Conservation (phyloP, 805 yeast species). For the Teunomyces barrocoloradensis region DNA sequence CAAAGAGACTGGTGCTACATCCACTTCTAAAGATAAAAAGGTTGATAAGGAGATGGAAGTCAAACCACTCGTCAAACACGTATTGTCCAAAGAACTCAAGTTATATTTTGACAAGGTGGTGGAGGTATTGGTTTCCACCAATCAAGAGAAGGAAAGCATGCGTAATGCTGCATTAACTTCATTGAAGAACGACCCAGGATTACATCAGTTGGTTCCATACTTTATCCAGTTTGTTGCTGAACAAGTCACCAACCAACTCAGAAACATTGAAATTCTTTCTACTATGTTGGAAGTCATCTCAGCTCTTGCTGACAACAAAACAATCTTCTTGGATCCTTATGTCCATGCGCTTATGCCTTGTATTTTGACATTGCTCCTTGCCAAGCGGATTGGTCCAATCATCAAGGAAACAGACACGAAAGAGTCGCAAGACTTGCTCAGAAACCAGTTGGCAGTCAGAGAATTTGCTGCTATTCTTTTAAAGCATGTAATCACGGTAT, state of each 20-base stretch:
- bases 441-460: constrained; percentile 59
- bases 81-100: constrained; percentile 89
- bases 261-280: constrained; percentile 64
- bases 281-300: constrained; percentile 89
- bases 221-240: constrained; percentile 95
- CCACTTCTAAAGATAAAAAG: constrained; percentile 18
- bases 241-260: constrained; percentile 83
- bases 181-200: constrained; percentile 86
- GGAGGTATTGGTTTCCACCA: constrained; percentile 65
- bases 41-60: constrained; percentile 55
- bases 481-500: constrained; percentile 71
- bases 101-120: constrained; percentile 89
- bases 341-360: constrained; percentile 98
- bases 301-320: constrained; percentile 76
- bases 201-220: constrained; percentile 95
- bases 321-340: constrained; percentile 90
- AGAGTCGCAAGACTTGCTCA: constrained; percentile 26
- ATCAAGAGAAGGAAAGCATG: constrained; percentile 54
- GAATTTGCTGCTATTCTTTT: constrained; percentile 85
- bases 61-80: constrained; percentile 92
- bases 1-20: constrained; percentile 43
- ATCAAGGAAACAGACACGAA: constrained; percentile 36
- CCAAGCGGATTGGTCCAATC: constrained; percentile 75
- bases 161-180: constrained; percentile 82
- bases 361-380: constrained; percentile 80